Evolutionary conservation across 2,329 filamentous ascomycete genomes (phyloP), one percentile per base, ranked within the genome.

Genomic region (Ophiocordyceps australis): DNA sequence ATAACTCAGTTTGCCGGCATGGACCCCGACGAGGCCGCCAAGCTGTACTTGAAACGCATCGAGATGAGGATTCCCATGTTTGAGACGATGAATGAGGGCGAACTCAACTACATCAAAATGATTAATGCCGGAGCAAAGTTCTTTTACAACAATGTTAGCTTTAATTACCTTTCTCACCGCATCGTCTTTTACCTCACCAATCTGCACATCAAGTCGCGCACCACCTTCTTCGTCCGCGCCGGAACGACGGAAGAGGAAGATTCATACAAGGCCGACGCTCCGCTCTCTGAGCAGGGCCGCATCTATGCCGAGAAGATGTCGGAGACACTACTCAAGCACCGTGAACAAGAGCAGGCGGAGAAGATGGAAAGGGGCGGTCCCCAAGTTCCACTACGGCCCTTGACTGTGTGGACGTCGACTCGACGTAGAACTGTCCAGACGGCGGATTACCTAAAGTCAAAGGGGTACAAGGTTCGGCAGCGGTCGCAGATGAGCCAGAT

Each of bases 111-210:
- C 54, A 86, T 98, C 55, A 94, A 93, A 58, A 94, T 98, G 86
- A 92, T 95, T 47, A 98, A 98, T 39, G 89, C 89, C 7, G 89
- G 89, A 23, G 73, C 86, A 43, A 74, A 82, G 37, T 77, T 98
- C 43, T 77, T 86, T 39, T 86, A 95, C 52, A 98, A 98, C 56
- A 94, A 95, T 38, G 80, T 89, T 46, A 85, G 77, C 43, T 95
- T 98, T 49, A 86, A 85, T 39, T 98, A 98, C 45, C 65, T 98
- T 17, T 92, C 85, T 1, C 85, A 98, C 47, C 74, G 89, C 32
- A 98, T 98, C 37, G 86, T 98, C 28, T 98, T 98, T 53, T 98
- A 95, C 50, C 70, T 98, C 24, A 80, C 93, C 43, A 98, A 98
- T 43, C 62, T 95, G 14, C 89, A 98, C 50, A 94, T 94, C 59